Evolutionary conservation across 2,329 filamentous ascomycete genomes (phyloP).

Genomic region (Talaromyces piceae): DNA sequence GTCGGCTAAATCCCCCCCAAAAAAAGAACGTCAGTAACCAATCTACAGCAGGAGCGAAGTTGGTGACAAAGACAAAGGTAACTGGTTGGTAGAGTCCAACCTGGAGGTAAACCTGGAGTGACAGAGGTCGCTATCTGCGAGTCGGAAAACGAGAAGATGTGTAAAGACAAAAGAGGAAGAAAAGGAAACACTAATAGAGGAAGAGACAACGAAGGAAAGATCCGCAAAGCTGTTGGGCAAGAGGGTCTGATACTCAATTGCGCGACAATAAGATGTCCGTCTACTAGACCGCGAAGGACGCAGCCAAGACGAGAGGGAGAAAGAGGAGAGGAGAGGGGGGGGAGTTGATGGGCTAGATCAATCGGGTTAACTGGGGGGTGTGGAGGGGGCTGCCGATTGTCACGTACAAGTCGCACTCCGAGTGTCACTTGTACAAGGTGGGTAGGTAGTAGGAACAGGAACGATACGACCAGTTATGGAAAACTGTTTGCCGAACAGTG

Average conservation of each 20-base stretch:
- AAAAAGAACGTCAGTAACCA: constrained; percentile 15
- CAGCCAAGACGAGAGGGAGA: constrained; percentile 19
- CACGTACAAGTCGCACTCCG: constrained; percentile 6
- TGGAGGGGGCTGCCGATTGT: constrained; percentile 1
- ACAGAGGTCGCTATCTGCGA: too few relatives aligned
- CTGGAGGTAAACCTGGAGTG: not conserved
- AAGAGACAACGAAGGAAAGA: constrained; percentile 11
- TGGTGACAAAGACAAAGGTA: not conserved
- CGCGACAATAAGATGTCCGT: constrained; percentile 1
- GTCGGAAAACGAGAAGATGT: not conserved
- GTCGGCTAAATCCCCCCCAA: constrained; percentile 35
- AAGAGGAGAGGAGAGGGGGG: constrained; percentile 21
- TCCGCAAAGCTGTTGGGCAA: not conserved
- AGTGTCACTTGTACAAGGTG: constrained; percentile 8
- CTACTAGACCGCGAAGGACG: constrained; percentile 13
- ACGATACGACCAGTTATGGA: constrained; percentile 1
- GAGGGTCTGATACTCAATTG: not conserved
- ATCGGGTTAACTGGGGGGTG: constrained; percentile 5
- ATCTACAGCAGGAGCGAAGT: constrained; percentile 10
- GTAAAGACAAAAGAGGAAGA: not conserved
- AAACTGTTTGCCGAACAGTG: not conserved
- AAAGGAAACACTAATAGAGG: not conserved
- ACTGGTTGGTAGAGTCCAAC: not conserved
- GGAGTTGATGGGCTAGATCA: constrained; percentile 12
- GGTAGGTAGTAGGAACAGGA: not conserved